phyloP scores from a whole-genome alignment of 1,139 yeast species.

The Nadsonia starkeyi-henricii region DNA sequence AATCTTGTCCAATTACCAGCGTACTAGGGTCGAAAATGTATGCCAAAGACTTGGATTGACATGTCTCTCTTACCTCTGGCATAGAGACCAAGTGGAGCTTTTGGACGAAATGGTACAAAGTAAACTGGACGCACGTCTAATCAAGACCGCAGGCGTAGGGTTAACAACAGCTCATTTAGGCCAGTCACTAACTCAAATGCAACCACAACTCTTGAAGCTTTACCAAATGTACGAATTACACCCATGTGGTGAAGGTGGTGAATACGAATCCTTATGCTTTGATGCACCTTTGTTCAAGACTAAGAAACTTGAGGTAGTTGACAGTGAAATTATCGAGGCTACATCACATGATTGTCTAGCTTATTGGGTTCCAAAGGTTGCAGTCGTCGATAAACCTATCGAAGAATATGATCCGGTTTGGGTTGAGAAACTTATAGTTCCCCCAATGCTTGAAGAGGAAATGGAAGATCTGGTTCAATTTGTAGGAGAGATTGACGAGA shows the following conservation, averaged over 20 bases:
- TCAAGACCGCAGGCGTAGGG: constrained; percentile 91
- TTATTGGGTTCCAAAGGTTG: constrained; percentile 36
- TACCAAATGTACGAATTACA: constrained; percentile 67
- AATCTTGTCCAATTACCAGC: constrained; percentile 79
- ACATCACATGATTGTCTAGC: constrained; percentile 49
- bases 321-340: constrained; percentile 32
- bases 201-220: constrained; percentile 43
- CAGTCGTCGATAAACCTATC: constrained; percentile 23
- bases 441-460: constrained; percentile 35
- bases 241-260: constrained; percentile 98
- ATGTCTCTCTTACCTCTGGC: constrained; percentile 76
- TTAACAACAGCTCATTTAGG: constrained; percentile 54
- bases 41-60: constrained; percentile 59
- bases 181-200: constrained; percentile 44
- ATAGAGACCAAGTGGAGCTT: constrained; percentile 61
- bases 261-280: constrained; percentile 81
- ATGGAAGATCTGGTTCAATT: constrained; percentile 28
- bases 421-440: constrained; percentile 22
- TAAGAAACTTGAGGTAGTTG: constrained; percentile 36
- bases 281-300: constrained; percentile 69
- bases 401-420: constrained; percentile 16
- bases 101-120: constrained; percentile 70
- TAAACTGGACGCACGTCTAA: constrained; percentile 66
- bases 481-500: neutral
- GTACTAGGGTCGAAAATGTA: constrained; percentile 86